Conservation (phyloP, 2,329 filamentous ascomycete genomes). For the Escovopsis weberi region DNA sequence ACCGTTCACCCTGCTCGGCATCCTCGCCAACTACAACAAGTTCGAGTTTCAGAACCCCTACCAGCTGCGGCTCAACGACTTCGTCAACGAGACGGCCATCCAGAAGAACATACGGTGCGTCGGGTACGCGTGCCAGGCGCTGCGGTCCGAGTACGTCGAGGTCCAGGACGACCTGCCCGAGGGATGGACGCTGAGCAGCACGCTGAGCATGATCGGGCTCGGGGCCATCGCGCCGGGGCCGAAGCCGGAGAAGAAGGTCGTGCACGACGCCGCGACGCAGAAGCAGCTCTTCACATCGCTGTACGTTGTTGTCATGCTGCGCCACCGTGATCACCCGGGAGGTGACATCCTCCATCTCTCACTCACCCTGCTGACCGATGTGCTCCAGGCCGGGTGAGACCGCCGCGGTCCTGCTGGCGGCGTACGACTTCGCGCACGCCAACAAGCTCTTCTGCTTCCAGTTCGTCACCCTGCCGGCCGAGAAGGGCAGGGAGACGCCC, state of each 20-base stretch:
- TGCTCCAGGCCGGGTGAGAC: conserved; percentile 57
- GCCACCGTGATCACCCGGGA: background rate
- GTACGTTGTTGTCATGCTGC: conserved; percentile 30
- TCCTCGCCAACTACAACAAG: conserved; percentile 96
- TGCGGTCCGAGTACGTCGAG: conserved; percentile 65
- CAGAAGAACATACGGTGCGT: conserved; percentile 66
- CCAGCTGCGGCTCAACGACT: conserved; percentile 79
- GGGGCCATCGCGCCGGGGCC: conserved; percentile 57
- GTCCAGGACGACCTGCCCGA: conserved; percentile 84
- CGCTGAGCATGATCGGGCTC: conserved; percentile 72
- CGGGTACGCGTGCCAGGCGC: conserved; percentile 51
- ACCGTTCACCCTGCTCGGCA: conserved; percentile 69
- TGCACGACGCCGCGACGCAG: conserved; percentile 62
- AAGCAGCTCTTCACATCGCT: conserved; percentile 69
- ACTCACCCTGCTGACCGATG: conserved; percentile 7
- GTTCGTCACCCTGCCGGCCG: conserved; percentile 50
- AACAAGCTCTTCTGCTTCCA: conserved; percentile 93
- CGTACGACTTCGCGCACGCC: conserved; percentile 85
- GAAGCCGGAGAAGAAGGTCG: conserved; percentile 41
- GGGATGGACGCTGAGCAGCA: conserved; percentile 71
- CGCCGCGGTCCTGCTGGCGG: conserved; percentile 65
- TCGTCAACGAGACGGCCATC: conserved; percentile 83
- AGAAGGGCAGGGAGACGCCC: conserved; percentile 55
- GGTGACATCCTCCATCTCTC: no score
- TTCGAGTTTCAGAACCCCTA: conserved; percentile 98